These are phyloP conservation scores for Inonotus hispidus DNA, from an alignment of 1,284 basidiomycete genomes.

Conservation along the genomic window DNA sequence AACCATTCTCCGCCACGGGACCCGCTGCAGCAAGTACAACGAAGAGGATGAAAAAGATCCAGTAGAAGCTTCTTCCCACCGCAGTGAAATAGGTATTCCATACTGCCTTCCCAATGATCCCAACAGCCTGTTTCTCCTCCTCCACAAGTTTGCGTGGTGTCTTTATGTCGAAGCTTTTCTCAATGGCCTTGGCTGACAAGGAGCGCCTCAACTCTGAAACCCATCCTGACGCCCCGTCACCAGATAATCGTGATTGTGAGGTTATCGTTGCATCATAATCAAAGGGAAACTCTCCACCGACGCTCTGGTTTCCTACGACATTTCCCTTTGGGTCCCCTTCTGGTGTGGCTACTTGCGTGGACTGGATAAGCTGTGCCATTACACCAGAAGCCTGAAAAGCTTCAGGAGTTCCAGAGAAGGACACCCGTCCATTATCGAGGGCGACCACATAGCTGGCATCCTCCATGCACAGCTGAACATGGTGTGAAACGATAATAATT, in stretches of 20 bases:
- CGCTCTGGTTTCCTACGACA: conserved; percentile 36
- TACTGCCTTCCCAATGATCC: conserved; percentile 70
- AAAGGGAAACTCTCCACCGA: conserved; percentile 27
- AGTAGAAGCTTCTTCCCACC: conserved; percentile 62
- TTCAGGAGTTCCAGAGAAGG: conserved; percentile 62
- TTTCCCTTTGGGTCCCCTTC: conserved; percentile 29
- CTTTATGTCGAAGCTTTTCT: conserved; percentile 53
- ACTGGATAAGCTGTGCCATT: conserved; percentile 63
- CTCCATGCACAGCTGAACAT: conserved; percentile 35
- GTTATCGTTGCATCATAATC: conserved; percentile 17
- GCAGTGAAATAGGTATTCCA: conserved; percentile 79
- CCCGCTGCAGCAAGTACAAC: conserved; percentile 63
- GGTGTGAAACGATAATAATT: conserved; percentile 40
- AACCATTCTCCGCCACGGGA: conserved; percentile 79
- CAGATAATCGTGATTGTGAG: conserved; percentile 25
- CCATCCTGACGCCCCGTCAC: conserved; percentile 22
- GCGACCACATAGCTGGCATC: conserved; percentile 36
- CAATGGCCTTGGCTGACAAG: conserved; percentile 28
- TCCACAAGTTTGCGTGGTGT: conserved; percentile 83
- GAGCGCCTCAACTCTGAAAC: conserved; percentile 25
- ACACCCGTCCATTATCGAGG: conserved; percentile 72
- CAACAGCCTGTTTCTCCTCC: conserved; percentile 85
- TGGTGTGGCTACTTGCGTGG: conserved; percentile 33
- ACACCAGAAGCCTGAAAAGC: conserved; percentile 64
- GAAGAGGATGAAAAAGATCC: conserved; percentile 58